These are phyloP conservation scores for Verbena officinalis DNA, from an alignment of 257 asterid genomes.

Conservation along the genomic window DNA sequence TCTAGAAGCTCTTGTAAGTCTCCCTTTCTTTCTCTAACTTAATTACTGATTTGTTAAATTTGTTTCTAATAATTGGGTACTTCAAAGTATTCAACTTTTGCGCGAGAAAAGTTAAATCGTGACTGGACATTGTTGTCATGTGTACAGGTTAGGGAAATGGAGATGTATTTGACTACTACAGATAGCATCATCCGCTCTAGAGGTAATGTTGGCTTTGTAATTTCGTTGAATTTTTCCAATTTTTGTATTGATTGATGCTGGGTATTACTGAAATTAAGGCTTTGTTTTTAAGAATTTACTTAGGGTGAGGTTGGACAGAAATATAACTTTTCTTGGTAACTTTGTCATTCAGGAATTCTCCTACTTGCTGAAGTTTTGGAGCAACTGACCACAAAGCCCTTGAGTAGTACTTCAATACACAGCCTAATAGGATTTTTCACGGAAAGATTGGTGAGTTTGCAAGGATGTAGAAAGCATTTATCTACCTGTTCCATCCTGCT, in stretches of 20 bases:
- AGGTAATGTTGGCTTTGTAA: conserved; percentile 48
- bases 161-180: conserved; percentile 87
- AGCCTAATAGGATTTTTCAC: conserved; percentile 81
- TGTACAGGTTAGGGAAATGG: conserved; percentile 86
- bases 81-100: neutral
- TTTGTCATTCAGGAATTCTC: conserved; percentile 76
- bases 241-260: neutral
- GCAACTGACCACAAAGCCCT: conserved; percentile 56
- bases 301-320: no score
- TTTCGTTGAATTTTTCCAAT: neutral
- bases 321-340: no score
- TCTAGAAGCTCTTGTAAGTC: conserved; percentile 68
- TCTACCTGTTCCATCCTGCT: conserved; percentile 7
- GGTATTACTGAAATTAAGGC: neutral
- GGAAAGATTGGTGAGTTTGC: conserved; percentile 80
- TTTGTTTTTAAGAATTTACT: neutral
- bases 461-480: conserved; percentile 24
- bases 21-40: neutral
- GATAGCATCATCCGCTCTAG: conserved; percentile 74
- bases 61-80: neutral
- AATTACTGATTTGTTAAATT: neutral
- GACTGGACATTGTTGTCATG: neutral
- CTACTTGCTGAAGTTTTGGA: conserved; percentile 76
- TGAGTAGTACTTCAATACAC: conserved; percentile 59
- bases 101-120: neutral